Base-by-base conservation (phyloP, 306 rosid genomes). In the Parietaria judaica region DNA sequence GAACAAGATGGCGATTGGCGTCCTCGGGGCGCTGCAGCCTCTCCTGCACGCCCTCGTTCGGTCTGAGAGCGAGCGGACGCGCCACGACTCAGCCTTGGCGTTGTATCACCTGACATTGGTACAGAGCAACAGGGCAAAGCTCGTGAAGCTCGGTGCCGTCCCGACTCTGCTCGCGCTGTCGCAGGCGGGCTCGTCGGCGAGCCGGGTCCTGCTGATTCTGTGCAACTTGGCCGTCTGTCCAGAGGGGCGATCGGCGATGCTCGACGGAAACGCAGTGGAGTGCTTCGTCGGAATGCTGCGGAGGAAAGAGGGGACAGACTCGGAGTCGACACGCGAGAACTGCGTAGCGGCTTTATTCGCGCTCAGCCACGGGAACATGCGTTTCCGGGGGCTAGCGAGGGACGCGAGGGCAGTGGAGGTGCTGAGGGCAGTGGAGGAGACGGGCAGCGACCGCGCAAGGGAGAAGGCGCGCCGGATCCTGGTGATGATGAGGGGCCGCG, bases 1-100 rank as follows among this genome's bases (percentile, higher is more conserved):
- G 2, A 94, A 88, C 79, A 86, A 86, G 60, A 86, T 88, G 94
- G 99, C 99, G 0, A 88, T 94, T 6, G 97, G 95, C 0, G 89
- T 78, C 11, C 86, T 94, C 54, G 94, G 95, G 62, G 90, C 95
- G 58, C 49, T 94, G 57, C 82, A 86, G 62, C 95, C 95, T 0
- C 57, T 94, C 1, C 77, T 94, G 94, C 84, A 94, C 69, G 79
- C 89, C 45, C 76, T 88, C 46, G 53, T 74, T 6, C 49, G 99
- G 47, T 76, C 95, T 5, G 90, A 94, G 3, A 82, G 87, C 8
- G 89, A 83, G 71, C 72, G 86, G 31, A 78, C 95, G 41, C 77
- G 82, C 45, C 80, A 88, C 53, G 99, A 94, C 76, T 82, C 99
- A 11, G 94, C 97, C 0, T 81, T 94, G 14, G 87, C 97, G 0